Percentiles rank a stretch among this genome's conserved stretches.
These are phyloP conservation scores for Maudiozyma turicensis DNA, from an alignment of 805 yeast species.

Conservation along the genomic window DNA sequence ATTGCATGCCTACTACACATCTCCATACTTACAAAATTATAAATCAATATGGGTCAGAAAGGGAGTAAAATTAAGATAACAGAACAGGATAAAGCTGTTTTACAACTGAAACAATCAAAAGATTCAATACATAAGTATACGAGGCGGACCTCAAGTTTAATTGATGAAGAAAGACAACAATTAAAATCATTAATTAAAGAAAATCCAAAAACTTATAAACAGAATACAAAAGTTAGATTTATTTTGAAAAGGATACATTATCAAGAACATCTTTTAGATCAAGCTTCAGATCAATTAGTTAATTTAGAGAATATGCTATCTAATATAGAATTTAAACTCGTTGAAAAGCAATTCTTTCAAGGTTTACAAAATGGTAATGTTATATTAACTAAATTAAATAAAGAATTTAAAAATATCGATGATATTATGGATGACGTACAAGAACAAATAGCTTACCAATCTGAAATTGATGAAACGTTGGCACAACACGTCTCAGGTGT, in stretches of 20 bases:
- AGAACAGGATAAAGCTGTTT: conserved; percentile 74
- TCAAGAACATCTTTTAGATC: conserved; percentile 61
- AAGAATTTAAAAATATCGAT: conserved; percentile 75
- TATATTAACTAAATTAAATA: conserved; percentile 64
- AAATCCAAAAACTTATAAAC: conserved; percentile 39
- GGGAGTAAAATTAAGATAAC: conserved; percentile 54
- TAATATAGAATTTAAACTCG: conserved; percentile 78
- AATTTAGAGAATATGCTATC: conserved; percentile 70
- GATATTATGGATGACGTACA: conserved; percentile 73
- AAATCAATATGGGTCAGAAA: conserved; percentile 28
- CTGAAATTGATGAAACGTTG: conserved; percentile 53
- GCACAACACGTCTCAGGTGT: conserved; percentile 28
- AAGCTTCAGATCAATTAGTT: conserved; percentile 68
- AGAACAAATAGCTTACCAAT: conserved; percentile 72
- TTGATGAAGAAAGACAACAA: conserved; percentile 45
- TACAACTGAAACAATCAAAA: conserved; percentile 79
- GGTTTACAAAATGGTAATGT: conserved; percentile 77
- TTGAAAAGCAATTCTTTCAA: conserved; percentile 74
- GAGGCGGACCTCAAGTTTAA: conserved; percentile 42
- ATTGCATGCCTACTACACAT: too few species aligned
- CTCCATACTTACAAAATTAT: too few species aligned
- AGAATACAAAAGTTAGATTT: conserved; percentile 46
- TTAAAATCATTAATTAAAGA: conserved; percentile 25
- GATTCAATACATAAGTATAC: conserved; percentile 70
- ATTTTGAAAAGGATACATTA: conserved; percentile 71